Evolutionary conservation across 2,329 filamentous ascomycete genomes (phyloP), one percentile per base, ranked within the genome.

Genomic region (Xylariaceae sp.): DNA sequence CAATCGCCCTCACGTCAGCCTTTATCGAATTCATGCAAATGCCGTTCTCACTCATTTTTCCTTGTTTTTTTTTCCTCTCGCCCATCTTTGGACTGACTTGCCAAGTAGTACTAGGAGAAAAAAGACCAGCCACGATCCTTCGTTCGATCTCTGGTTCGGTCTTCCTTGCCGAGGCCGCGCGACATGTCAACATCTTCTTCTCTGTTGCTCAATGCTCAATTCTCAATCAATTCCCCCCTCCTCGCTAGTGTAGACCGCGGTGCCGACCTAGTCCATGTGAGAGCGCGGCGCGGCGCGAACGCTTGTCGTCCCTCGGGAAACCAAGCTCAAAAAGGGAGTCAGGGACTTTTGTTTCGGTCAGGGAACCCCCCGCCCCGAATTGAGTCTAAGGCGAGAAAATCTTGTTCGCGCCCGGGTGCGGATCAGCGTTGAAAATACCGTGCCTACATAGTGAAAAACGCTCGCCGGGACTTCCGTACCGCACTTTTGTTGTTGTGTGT

Each of bases 181-280:
- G 4, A 30, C 23, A 30, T 30, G 23, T 30, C 23, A 30, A 30
- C 23, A 1, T 30, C 23, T 4, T 5, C 23, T 30, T 30, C 23
- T 30, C 11, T 42, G 11, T 13, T 42, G 37, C 61, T 62, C 9
- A 71, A 53, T 48, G 4, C 44, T 4, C 15, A 18, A 18, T 5
- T 30, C 5, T 30, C 23, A 30, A 30, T 30, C 23, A 5, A 6
- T 30, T 30, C 56, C 6, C 15, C 23, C 23, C 23, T 30, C 23
- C 23, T 30, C 23, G 23, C 23, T 30, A 30, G 23, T 30, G 23
- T 30, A 30, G 23, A 30, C 23, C 23, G 23, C 23, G 23, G 23
- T 30, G 23, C 23, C 23, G 23, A 5, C 23, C 23, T 30, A 30
- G 23, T 30, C 23, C 23, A 30, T 30, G 23, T 30, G 23, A 30